A percentile compares a stretch with the other conserved stretches of the same genome.
These are phyloP conservation scores for Themeda triandra DNA, from an alignment of 176 grass and related monocot species.

Conservation along the genomic window DNA sequence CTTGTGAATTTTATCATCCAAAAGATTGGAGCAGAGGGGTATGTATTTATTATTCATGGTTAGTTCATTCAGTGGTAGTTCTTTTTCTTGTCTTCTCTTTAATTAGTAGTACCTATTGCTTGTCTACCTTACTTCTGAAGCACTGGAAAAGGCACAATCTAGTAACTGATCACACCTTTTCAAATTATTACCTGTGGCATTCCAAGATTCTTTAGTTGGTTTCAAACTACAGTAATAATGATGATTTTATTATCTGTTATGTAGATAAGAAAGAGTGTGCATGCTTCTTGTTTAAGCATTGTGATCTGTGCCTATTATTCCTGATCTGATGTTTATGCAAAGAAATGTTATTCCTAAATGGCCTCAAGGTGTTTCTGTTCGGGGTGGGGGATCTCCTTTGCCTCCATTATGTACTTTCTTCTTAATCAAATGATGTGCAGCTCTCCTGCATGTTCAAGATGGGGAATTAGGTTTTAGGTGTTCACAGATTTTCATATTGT, in stretches of 20 bases:
- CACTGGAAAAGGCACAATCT: background rate
- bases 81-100: background rate
- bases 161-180: background rate
- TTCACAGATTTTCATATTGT: background rate
- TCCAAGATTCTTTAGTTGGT: background rate
- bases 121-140: background rate
- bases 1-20: conserved; percentile 38
- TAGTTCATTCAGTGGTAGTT: background rate
- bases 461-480: background rate
- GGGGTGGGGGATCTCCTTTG: background rate
- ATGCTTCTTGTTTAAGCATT: background rate
- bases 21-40: conserved; percentile 21
- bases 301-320: background rate
- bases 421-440: background rate
- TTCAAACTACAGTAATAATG: background rate
- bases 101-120: background rate
- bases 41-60: background rate
- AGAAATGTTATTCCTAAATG: background rate
- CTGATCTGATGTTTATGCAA: background rate
- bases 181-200: background rate
- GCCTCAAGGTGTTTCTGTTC: background rate
- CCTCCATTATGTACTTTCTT: background rate
- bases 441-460: background rate
- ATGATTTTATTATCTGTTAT: background rate
- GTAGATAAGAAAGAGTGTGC: background rate